These are phyloP conservation scores for Fusarium liriodendri DNA, from an alignment of 2,329 filamentous ascomycete species.

Conservation along the genomic window DNA sequence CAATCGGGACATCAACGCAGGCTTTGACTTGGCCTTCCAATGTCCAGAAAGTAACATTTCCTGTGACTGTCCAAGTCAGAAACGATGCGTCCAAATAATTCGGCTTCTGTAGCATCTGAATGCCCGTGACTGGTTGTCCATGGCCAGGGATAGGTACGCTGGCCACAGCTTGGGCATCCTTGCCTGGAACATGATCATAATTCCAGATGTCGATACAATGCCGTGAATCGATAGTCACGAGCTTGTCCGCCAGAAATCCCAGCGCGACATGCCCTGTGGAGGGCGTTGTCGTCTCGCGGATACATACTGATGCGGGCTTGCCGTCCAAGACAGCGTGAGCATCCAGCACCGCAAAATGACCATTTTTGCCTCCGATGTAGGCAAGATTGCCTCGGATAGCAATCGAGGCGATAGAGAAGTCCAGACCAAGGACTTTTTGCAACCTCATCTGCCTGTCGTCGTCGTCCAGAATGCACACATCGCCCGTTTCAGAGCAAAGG, in stretches of 20 bases:
- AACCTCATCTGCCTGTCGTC: constrained; percentile 78
- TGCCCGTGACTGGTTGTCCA: constrained; percentile 76
- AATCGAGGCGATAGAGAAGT: constrained; percentile 76
- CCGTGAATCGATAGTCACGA: constrained; percentile 81
- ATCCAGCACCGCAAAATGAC: constrained; percentile 65
- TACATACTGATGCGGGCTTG: constrained; percentile 47
- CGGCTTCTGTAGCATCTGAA: constrained; percentile 71
- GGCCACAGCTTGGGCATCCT: constrained; percentile 51
- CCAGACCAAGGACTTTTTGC: constrained; percentile 71
- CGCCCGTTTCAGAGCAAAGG: constrained; percentile 87
- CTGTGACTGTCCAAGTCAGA: constrained; percentile 88
- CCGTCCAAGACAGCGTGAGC: constrained; percentile 61
- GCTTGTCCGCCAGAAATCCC: constrained; percentile 73
- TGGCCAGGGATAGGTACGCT: constrained; percentile 71
- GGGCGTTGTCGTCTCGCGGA: constrained; percentile 53
- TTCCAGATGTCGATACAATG: constrained; percentile 79
- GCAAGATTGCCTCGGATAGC: constrained; percentile 68
- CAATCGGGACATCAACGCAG: constrained; percentile 75
- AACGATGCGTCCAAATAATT: constrained; percentile 77
- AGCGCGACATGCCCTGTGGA: constrained; percentile 70
- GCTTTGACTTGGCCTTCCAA: constrained; percentile 75
- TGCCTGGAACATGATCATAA: constrained; percentile 56
- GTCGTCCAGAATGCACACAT: constrained; percentile 90
- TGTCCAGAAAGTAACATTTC: constrained; percentile 86
- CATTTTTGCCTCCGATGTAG: constrained; percentile 77